These are phyloP conservation scores for Phaffomyces opuntiae DNA, from an alignment of 805 yeast genomes.

Conservation along the genomic window DNA sequence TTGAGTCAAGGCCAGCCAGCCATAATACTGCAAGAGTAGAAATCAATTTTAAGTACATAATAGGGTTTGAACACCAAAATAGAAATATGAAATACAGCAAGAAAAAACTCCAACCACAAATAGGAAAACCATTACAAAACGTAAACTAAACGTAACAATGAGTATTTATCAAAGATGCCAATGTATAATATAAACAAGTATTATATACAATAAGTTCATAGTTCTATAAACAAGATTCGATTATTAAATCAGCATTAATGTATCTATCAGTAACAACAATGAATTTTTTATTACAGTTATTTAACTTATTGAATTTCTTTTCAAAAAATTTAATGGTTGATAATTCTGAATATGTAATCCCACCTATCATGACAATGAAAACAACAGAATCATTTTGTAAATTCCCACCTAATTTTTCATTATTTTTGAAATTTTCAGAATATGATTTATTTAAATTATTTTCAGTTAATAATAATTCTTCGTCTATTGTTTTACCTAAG, in stretches of 20 bases:
- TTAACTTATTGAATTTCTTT: conserved; percentile 28
- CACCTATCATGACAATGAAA: conserved; percentile 67
- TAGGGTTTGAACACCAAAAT: too few species aligned
- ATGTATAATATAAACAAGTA: too few species aligned
- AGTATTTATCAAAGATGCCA: too few species aligned
- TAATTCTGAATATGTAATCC: conserved; percentile 79
- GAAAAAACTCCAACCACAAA: too few species aligned
- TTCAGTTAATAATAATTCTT: conserved; percentile 11
- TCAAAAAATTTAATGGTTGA: conserved; percentile 64
- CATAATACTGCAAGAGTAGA: too few species aligned
- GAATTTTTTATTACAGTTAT: conserved; percentile 30
- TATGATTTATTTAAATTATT: conserved; percentile 7
- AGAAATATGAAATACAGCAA: too few species aligned
- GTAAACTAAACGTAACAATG: too few species aligned
- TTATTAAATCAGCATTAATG: conserved; percentile 34
- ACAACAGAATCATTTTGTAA: conserved; percentile 19
- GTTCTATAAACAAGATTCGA: conserved; percentile 17
- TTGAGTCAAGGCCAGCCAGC: too few species aligned
- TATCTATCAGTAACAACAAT: conserved; percentile 43
- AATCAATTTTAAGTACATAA: too few species aligned
- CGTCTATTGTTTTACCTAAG: conserved; percentile 29
- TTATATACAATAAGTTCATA: too few species aligned
- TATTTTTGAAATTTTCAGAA: conserved; percentile 6
- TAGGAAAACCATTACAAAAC: too few species aligned
- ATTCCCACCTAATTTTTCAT: conserved; percentile 13